Evolutionary conservation across 78 protist genomes (phyloP).

Genomic region (Chrysochromulina tobinii): DNA sequence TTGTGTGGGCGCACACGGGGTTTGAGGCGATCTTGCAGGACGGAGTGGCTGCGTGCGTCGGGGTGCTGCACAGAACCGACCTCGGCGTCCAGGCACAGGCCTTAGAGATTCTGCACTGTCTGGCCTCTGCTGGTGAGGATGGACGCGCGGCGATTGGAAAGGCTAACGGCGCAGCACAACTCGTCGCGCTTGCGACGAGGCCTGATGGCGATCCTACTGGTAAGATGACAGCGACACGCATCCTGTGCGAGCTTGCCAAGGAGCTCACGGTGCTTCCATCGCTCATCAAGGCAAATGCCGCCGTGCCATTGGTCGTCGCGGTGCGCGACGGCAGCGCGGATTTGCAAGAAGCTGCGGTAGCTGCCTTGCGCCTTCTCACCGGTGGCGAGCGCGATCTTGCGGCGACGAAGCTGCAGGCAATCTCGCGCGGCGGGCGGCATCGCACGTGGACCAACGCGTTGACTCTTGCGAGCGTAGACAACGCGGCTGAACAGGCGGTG

Average conservation of each 20-base stretch:
- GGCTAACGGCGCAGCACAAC: too few relatives aligned
- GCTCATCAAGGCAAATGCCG: background rate
- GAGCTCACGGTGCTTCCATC: background rate
- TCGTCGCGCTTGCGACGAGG: too few relatives aligned
- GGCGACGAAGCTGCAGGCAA: background rate
- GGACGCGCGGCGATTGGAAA: too few relatives aligned
- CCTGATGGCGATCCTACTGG: too few relatives aligned
- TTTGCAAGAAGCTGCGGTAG: background rate
- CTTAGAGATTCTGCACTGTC: too few relatives aligned
- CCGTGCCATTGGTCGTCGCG: background rate
- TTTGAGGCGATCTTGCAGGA: background rate
- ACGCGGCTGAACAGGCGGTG: background rate
- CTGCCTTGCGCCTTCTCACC: background rate
- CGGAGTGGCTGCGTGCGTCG: background rate
- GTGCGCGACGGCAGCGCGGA: background rate
- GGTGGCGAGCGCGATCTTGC: too few relatives aligned
- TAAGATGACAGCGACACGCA: background rate
- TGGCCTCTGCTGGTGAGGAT: too few relatives aligned
- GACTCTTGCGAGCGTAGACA: too few relatives aligned
- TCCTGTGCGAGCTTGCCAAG: background rate
- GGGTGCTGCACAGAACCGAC: background rate
- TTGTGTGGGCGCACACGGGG: background rate
- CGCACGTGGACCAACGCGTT: too few relatives aligned
- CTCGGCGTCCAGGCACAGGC: too few relatives aligned
- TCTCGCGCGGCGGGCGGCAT: too few relatives aligned